Evolutionary conservation across 1,284 basidiomycete species (phyloP).

Genomic region (Boletus smithii): DNA sequence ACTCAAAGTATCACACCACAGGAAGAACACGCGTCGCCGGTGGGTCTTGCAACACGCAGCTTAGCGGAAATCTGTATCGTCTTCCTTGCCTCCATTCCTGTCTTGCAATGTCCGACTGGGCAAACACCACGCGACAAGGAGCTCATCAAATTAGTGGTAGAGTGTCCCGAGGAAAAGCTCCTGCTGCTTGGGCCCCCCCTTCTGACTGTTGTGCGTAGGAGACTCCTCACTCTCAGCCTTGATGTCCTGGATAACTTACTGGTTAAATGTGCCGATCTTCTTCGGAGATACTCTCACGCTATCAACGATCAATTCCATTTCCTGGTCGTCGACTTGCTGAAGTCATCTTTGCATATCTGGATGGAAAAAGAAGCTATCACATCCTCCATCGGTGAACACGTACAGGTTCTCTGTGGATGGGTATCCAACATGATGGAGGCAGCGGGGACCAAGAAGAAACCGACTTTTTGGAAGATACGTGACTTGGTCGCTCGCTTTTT

Average conservation of each 20-base stretch:
- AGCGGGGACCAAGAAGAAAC: conserved; percentile 36
- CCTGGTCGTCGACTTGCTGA: conserved; percentile 60
- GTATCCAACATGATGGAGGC: conserved; percentile 44
- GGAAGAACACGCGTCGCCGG: conserved; percentile 17
- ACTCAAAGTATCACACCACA: conserved; percentile 32
- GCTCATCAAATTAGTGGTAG: conserved; percentile 57
- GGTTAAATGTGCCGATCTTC: conserved; percentile 49
- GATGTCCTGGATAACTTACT: conserved; percentile 55
- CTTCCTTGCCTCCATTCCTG: conserved; percentile 56
- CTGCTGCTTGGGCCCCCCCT: conserved; percentile 55
- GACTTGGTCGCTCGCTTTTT: conserved; percentile 66
- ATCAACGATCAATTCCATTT: conserved; percentile 54
- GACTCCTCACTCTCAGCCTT: conserved; percentile 51
- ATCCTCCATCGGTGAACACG: conserved; percentile 43
- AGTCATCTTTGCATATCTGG: conserved; percentile 69
- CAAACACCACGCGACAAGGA: conserved; percentile 62
- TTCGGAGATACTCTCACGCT: conserved; percentile 57
- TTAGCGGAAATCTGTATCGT: conserved; percentile 50
- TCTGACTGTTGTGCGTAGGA: conserved; percentile 52
- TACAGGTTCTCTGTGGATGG: conserved; percentile 51
- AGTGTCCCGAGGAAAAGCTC: conserved; percentile 52
- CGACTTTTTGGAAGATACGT: conserved; percentile 67
- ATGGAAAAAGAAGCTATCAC: conserved; percentile 37
- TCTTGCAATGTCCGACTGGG: conserved; percentile 53
- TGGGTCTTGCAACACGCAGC: conserved; percentile 24